Base-by-base conservation (phyloP, 371 early-diverging fungal genomes). In the Blastocladiella emersonii region DNA sequence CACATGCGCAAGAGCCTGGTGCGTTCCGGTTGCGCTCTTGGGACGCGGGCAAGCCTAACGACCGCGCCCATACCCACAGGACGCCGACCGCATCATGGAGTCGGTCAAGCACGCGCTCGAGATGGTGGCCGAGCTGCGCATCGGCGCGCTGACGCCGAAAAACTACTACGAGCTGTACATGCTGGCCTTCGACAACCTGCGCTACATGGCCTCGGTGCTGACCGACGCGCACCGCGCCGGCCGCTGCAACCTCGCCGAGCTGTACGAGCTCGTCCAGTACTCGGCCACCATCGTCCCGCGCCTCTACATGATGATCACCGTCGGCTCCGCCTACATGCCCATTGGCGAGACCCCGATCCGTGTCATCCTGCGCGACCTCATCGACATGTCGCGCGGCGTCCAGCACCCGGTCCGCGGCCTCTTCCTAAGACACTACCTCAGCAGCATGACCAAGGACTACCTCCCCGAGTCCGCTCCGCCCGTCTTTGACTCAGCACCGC, bases 211-310 rank as follows among this genome's bases (percentile, higher is more conserved):
- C 13, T 84, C 84, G 5, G 92, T 84, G 64, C 82, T 95, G 34
- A 87, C 84, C 65, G 91, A 92, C 27, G 87, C 90, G 0, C 96
- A 94, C 72, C 77, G 79, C 51, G 68, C 83, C 48, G 86, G 86
- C 27, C 81, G 88, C 36, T 92, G 93, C 73, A 91, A 95, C 69
- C 81, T 95, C 44, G 91, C 92, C 0, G 95, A 95, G 69, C 75
- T 97, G 34, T 97, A 97, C 73, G 96, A 95, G 67, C 79, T 97
- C 51, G 95, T 95, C 0, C 96, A 97, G 68, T 97, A 97, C 67
- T 95, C 95, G 12, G 92, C 91, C 44, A 93, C 87, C 78, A 92
- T 95, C 59, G 88, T 97, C n/a, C 95, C 98, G 6, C 85, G 98
- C 56, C 79, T 97, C 34, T 97, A 95, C 70, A 76, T 97, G 37